Base-by-base conservation (phyloP, 805 yeast species). In the Yamadazyma phyllophila region DNA sequence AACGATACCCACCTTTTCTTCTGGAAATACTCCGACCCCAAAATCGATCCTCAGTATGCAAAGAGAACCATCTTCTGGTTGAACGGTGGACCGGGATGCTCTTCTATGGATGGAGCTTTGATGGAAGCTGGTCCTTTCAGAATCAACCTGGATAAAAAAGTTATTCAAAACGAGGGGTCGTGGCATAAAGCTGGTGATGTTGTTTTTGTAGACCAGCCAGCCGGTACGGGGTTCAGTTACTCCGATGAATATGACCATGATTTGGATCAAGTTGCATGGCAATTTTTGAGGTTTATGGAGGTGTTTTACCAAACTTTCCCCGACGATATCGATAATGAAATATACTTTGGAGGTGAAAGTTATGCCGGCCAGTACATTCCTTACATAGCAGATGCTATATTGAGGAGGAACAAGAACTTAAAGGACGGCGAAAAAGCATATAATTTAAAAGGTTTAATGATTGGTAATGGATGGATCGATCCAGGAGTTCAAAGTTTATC, bases 71-170 rank as follows among this genome's bases (percentile, higher is more conserved):
- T 85, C 7, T 75, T 94, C 44, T 94, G 99, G 98, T 74, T 94
- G 16, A 94, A 94, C 62, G 99, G 99, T 33, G 99, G 99, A 0
- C 99, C 99, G 0, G 99, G 99, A 0, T 94, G 99, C 63, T 90
- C 97, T 1, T 90, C 97, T 0, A 82, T 92, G 94, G 99, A 94
- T 65, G 99, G 99, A 12, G 96, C 96, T 0, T 61, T 94, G 52
- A 80, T 91, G 80, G 99, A 94, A 63, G 68, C 83, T 2, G 99
- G 99, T 0, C 98, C 99, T 0, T 78, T 89, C 36, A 73, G 96
- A 44, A 76, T 89, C 14, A 66, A 70, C 52, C 53, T 60, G 0
- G 58, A 76, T 7, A 49, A 52, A 11, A 61, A 73, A 42, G 74
- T 88, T 7, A 63, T 60, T 11, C 63, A 71, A 44, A 88, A 88